A percentile compares a stretch with the other conserved stretches of the same genome.
These are phyloP conservation scores for Areca catechu DNA, from an alignment of 176 grass and related monocot genomes.

Conservation along the genomic window DNA sequence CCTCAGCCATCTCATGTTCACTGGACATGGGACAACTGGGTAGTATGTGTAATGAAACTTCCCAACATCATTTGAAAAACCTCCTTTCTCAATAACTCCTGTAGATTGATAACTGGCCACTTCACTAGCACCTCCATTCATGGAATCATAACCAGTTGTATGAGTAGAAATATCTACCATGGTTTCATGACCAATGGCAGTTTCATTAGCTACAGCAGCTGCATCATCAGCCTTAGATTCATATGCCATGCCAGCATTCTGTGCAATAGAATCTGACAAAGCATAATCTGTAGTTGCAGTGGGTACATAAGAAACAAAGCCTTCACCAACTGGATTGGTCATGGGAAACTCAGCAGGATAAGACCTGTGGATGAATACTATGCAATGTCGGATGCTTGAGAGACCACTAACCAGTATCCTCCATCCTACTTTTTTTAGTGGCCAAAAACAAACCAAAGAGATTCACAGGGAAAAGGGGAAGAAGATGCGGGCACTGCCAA, in stretches of 20 bases:
- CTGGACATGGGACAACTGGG: too few relatives aligned
- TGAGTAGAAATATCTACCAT: too few relatives aligned
- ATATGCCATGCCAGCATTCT: too few relatives aligned
- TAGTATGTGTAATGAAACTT: too few relatives aligned
- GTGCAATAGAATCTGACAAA: too few relatives aligned
- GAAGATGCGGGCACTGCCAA: too few relatives aligned
- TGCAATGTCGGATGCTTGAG: constrained; percentile 9
- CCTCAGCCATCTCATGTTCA: too few relatives aligned
- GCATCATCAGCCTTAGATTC: too few relatives aligned
- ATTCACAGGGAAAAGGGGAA: too few relatives aligned
- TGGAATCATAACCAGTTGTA: constrained; percentile 27
- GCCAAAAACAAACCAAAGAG: too few relatives aligned
- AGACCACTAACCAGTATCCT: constrained; percentile 24
- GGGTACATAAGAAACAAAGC: constrained; percentile 12
- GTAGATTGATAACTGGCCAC: constrained; percentile 37
- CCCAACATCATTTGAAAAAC: constrained; percentile 18
- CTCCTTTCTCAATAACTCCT: constrained; percentile 55
- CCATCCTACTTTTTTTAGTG: constrained; percentile 56
- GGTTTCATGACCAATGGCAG: too few relatives aligned
- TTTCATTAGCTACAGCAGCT: too few relatives aligned
- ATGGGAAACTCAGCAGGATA: constrained; percentile 2
- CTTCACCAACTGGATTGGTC: constrained; percentile 3
- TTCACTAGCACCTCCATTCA: constrained; percentile 45
- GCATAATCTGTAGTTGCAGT: constrained; percentile 1
- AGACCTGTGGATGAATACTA: constrained; percentile 17